A percentile compares a stretch with the other conserved stretches of the same genome.
Conservation (phyloP, 1,139 yeast genomes). For the Yamadazyma dushanensis region DNA sequence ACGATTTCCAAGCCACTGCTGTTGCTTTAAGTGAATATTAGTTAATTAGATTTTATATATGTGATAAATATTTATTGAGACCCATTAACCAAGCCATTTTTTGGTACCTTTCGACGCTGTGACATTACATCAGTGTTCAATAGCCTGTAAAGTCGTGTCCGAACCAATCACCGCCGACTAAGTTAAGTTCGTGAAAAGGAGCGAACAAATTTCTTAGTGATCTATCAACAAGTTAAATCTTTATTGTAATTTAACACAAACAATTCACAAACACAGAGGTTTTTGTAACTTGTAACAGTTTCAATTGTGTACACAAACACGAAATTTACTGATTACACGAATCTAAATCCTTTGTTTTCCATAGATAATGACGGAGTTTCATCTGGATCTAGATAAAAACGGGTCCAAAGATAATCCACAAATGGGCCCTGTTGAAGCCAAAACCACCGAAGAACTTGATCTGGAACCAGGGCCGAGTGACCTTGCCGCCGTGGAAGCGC, state of each 20-base stretch:
- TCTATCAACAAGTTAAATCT: slow-evolving; percentile 1
- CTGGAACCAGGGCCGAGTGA: slow-evolving; percentile 2
- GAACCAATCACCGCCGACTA: too few relatives aligned
- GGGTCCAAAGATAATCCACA: neutral
- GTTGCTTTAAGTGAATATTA: slow-evolving; percentile 83
- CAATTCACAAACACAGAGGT: too few relatives aligned
- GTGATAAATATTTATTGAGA: neutral
- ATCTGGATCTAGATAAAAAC: neutral
- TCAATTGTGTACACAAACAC: neutral
- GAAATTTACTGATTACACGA: too few relatives aligned
- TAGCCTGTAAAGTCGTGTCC: too few relatives aligned
- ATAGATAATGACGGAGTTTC: neutral
- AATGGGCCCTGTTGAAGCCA: neutral
- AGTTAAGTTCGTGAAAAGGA: neutral
- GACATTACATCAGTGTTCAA: too few relatives aligned
- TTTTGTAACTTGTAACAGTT: neutral
- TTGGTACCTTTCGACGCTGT: too few relatives aligned
- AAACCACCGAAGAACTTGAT: neutral
- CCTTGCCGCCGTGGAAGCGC: neutral
- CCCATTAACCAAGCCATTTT: too few relatives aligned
- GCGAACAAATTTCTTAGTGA: neutral
- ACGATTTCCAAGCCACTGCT: slow-evolving; percentile 95
- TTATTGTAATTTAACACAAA: neutral
- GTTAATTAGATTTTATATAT: neutral
- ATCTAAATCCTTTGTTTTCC: neutral